Conservation (phyloP, 179 eudicot genomes). For the Spergularia azorica region DNA sequence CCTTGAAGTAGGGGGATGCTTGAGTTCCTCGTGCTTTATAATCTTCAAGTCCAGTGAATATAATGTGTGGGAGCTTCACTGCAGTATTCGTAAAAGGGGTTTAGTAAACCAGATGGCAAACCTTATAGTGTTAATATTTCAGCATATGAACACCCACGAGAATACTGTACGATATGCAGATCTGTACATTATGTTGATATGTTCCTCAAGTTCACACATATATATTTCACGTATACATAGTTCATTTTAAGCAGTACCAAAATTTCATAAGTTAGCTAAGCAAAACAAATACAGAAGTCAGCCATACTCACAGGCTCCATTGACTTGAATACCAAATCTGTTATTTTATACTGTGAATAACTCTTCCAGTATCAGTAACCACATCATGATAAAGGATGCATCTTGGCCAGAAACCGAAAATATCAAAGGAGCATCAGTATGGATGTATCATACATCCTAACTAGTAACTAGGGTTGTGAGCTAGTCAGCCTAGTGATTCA, state of each 20-base stretch:
- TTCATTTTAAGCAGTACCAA: background rate
- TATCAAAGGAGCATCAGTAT: no score
- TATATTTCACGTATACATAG: background rate
- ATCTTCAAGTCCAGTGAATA: conserved; percentile 92
- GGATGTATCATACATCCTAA: no score
- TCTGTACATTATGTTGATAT: no score
- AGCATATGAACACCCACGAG: background rate
- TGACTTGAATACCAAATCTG: no score
- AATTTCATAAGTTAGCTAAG: background rate
- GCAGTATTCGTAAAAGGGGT: conserved; percentile 24
- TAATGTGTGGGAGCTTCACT: conserved; percentile 79
- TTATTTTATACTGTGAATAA: no score
- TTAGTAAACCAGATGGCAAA: conserved; percentile 6
- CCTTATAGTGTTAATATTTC: background rate
- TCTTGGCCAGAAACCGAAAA: no score
- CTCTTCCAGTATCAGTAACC: no score
- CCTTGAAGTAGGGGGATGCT: conserved; percentile 85
- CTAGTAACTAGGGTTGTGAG: no score
- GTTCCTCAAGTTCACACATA: background rate
- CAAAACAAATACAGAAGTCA: background rate
- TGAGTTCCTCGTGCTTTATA: conserved; percentile 95
- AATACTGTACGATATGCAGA: background rate
- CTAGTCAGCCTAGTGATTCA: no score
- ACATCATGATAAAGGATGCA: no score
- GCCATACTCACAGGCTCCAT: no score